Conservation (phyloP, 2,329 filamentous ascomycete genomes). For the Nemania sp. region DNA sequence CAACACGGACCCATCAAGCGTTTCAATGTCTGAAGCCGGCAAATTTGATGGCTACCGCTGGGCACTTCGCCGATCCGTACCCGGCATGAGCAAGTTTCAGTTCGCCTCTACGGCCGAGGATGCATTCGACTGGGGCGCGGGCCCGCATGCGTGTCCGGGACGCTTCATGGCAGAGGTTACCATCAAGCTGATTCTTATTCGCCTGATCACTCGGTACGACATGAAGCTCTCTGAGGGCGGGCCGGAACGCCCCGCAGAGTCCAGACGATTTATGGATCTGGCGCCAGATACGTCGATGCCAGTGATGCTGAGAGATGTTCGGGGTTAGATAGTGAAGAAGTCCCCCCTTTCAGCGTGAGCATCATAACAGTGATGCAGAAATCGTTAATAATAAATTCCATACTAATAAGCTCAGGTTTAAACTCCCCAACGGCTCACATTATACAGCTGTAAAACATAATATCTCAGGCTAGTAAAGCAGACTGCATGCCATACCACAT, state of each 20-base stretch:
- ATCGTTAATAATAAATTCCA: too few species aligned
- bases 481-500: too few species aligned
- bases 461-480: too few species aligned
- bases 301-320: conserved; percentile 22
- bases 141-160: conserved; percentile 30
- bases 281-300: conserved; percentile 24
- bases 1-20: conserved; percentile 15
- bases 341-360: too few species aligned
- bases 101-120: conserved; percentile 31
- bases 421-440: too few species aligned
- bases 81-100: conserved; percentile 30
- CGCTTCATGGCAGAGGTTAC: conserved; percentile 28
- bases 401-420: too few species aligned
- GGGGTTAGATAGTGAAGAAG: conserved; percentile 7
- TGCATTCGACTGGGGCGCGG: conserved; percentile 29
- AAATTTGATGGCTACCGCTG: conserved; percentile 29
- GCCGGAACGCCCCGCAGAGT: conserved; percentile 21
- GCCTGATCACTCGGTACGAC: conserved; percentile 29
- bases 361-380: too few species aligned
- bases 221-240: conserved; percentile 26
- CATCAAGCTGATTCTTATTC: conserved; percentile 32
- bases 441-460: too few species aligned
- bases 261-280: conserved; percentile 20
- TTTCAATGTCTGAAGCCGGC: conserved; percentile 11
- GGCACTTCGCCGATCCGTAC: conserved; percentile 15